Evolutionary conservation across 345 rosid species (phyloP), one percentile per base, ranked within the genome.

Genomic region (Hibiscus trionum): DNA sequence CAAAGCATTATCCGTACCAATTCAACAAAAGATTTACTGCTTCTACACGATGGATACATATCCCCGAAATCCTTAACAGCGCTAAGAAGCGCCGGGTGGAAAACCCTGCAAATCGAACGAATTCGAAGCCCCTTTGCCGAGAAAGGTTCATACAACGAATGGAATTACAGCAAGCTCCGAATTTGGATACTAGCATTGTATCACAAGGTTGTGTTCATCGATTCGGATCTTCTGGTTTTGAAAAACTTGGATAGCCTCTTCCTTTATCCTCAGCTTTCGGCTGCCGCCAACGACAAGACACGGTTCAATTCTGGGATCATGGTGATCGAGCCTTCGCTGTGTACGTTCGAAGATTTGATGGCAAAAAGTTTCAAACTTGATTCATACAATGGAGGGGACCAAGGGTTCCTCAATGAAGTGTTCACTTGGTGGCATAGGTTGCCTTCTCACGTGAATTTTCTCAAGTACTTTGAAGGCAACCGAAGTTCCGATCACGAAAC

Each of bases 361-460:
- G 7, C 19, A 27, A 88, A 86, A 49, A 80, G 78, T 1, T 60
- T 61, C 6, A 73, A 75, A 59, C 27, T 91, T 4, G 76, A 66
- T 16, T 86, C 97, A 0, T 91, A 88, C 73, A 95, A 91, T 1
- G 97, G 96, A 0, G 97, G 97, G 2, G 99, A 94, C 74, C 98
- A 94, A 39, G 98, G 97, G 0, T 91, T 90, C 35, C 84, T 91
- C 4, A 91, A 91, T 29, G 97, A 94, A 75, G 61, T 75, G 4
- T 91, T 94, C 42, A 83, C 90, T 1, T 90, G 97, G 97, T 91
- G 97, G 96, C 98, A 94, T 17, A 78, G 98, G 72, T 47, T 87
- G 77, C 90, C 98, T 0, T 42, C 66, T 1, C 83, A 69, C 2
- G 72, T 87, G 11, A 94, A 94, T 71, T 67, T 71, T 57, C 71